phyloP scores from a whole-genome alignment of 1,284 basidiomycete species.

The Pisolithus thermaeus region DNA sequence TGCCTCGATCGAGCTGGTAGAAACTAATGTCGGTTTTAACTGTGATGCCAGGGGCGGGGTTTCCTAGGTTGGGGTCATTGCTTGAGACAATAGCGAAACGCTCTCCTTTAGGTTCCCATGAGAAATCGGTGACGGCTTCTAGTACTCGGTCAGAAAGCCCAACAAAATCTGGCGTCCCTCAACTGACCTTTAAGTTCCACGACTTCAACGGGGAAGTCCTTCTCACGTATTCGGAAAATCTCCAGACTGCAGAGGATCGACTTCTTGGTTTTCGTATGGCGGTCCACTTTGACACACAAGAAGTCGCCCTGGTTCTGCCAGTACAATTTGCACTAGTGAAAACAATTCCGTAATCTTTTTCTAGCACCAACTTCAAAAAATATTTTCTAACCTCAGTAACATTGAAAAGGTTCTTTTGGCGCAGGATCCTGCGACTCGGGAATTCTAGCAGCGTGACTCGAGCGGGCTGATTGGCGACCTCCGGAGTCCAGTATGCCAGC shows the following conservation, averaged over 20 bases:
- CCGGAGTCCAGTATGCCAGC: conserved; percentile 97
- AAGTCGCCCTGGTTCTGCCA: conserved; percentile 99
- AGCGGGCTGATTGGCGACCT: conserved; percentile 94
- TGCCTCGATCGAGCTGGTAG: conserved; percentile 89
- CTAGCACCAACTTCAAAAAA: not conserved
- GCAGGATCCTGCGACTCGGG: conserved; percentile 79
- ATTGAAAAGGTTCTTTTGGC: conserved; percentile 98
- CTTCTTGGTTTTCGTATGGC: conserved; percentile 99
- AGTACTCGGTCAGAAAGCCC: conserved; percentile 10
- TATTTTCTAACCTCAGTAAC: conserved; percentile 79
- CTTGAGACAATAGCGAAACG: conserved; percentile 96
- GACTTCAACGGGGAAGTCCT: conserved; percentile 97
- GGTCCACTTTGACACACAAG: conserved; percentile 98
- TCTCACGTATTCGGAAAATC: conserved; percentile 96
- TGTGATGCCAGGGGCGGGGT: conserved; percentile 82
- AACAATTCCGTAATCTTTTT: not conserved
- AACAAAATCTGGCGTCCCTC: conserved; percentile 3
- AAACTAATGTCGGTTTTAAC: conserved; percentile 97
- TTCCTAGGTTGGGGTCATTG: conserved; percentile 90
- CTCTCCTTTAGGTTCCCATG: conserved; percentile 97
- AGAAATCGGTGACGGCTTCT: conserved; percentile 97
- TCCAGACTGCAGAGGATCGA: conserved; percentile 98
- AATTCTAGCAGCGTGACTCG: conserved; percentile 91
- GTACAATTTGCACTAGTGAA: conserved; percentile 85
- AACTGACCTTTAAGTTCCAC: conserved; percentile 86